Evolutionary conservation across 1,139 yeast genomes (phyloP), one percentile per base, ranked within the genome.

Genomic region (Blastobotrys malaysiensis): DNA sequence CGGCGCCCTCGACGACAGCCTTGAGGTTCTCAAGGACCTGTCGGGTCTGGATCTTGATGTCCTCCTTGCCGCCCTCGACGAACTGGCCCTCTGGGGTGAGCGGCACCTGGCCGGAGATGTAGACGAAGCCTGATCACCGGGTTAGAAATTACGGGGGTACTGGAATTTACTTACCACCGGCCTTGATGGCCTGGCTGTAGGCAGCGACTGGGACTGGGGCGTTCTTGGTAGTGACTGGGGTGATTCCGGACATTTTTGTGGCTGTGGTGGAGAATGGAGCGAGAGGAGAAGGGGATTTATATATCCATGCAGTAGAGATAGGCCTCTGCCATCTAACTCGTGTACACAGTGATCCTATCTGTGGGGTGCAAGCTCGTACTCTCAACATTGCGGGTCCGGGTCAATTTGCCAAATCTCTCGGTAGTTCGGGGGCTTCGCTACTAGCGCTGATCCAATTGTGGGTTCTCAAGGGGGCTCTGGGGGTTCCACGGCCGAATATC

Each of bases 81-180:
- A 89, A 86, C 73, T 85, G 84, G 49, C 69, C 69, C 14, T 86
- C 93, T 48, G 93, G 79, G 50, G 95, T 88, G 77, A 83, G 82
- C 57, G 98, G 98, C 59, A 93, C 84, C 75, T 93, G 99, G 54
- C 99, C 99, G 49, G 97, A 89, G 57, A 93, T 91, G 71, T 87
- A 93, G 69, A 93, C 74, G 71, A 89, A 83, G 55, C 90, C 86
- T 79, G 53, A 11, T 21, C 19, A 18, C 5, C 13, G 27, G 24
- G 50, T 43, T 43, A 44, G 51, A 14, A 13, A 6, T 26, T 26
- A 21, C 3, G 5, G 20, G 18, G 24, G 5, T 14, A 18, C n/a
- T 24, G 4, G 21, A 16, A 22, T 20, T n/a, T 39, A 52, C 61
- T 51, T 54, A 58, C 65, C 68, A 24, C 65, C 66, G 56, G 83